These are phyloP conservation scores for Astrocystis sublimbata DNA, from an alignment of 495 filamentous ascomycete species.

Conservation along the genomic window DNA sequence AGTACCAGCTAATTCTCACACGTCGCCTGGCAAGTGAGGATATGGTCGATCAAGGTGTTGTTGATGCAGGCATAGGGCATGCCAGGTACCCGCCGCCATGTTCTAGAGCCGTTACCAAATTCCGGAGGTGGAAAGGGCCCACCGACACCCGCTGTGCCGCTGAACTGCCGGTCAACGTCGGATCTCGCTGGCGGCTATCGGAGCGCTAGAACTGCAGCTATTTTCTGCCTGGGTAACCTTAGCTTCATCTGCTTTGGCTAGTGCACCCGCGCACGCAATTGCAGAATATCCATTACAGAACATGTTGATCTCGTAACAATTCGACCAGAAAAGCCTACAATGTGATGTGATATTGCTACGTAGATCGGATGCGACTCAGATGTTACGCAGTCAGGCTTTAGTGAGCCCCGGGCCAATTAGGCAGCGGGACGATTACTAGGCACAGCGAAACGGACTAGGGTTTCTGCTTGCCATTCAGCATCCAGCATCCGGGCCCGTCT, in stretches of 20 bases:
- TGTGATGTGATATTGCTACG: no score
- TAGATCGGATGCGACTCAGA: background rate
- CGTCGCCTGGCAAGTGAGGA: no score
- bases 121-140: slow-evolving; percentile 9
- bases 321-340: background rate
- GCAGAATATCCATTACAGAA: background rate
- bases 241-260: no score
- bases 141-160: slow-evolving; percentile 16
- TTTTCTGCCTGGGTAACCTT: no score
- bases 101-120: background rate
- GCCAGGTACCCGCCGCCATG: slow-evolving; percentile 2
- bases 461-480: background rate
- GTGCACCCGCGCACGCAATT: background rate
- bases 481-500: slow-evolving; percentile 1
- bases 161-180: slow-evolving; percentile 14
- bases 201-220: background rate
- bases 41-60: no score
- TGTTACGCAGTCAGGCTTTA: background rate
- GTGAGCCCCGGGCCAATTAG: slow-evolving; percentile 7
- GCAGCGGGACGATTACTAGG: slow-evolving; percentile 6
- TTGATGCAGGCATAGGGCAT: background rate
- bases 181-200: slow-evolving; percentile 17
- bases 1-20: no score
- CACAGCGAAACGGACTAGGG: slow-evolving; percentile 5
- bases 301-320: background rate